phyloP scores from a whole-genome alignment of 176 grass and related monocot genomes.

The Phyllostachys edulis region DNA sequence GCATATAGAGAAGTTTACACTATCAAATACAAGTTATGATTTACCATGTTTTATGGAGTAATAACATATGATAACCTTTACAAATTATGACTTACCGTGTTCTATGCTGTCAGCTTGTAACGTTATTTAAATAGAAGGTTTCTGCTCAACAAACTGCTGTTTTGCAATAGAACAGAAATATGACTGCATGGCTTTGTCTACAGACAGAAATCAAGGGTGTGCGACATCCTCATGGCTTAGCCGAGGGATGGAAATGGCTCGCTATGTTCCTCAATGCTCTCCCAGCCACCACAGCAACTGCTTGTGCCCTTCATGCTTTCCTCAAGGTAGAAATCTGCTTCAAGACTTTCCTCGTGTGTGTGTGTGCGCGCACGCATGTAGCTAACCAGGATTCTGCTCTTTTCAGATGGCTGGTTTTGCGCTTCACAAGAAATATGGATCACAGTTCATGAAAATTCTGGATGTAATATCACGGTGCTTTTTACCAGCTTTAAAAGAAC shows the following conservation, averaged over 20 bases:
- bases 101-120: not conserved
- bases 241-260: conserved; percentile 88
- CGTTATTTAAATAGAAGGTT: not conserved
- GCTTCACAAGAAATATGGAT: conserved; percentile 65
- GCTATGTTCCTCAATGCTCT: conserved; percentile 76
- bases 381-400: conserved; percentile 2
- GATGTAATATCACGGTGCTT: conserved; percentile 55
- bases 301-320: conserved; percentile 78
- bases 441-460: conserved; percentile 78
- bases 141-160: conserved; percentile 3
- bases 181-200: conserved; percentile 27
- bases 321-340: conserved; percentile 50
- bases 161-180: conserved; percentile 27
- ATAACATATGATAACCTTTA: not conserved
- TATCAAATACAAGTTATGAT: not conserved
- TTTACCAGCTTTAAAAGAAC: conserved; percentile 70
- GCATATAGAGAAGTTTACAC: not conserved
- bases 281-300: conserved; percentile 65
- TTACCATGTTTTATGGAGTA: not conserved
- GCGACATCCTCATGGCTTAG: conserved; percentile 73
- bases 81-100: not conserved
- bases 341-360: not conserved
- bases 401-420: conserved; percentile 78
- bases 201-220: conserved; percentile 76
- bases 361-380: not conserved